These are phyloP conservation scores for Pisolithus thermaeus DNA, from an alignment of 1,284 basidiomycete species.

Conservation along the genomic window DNA sequence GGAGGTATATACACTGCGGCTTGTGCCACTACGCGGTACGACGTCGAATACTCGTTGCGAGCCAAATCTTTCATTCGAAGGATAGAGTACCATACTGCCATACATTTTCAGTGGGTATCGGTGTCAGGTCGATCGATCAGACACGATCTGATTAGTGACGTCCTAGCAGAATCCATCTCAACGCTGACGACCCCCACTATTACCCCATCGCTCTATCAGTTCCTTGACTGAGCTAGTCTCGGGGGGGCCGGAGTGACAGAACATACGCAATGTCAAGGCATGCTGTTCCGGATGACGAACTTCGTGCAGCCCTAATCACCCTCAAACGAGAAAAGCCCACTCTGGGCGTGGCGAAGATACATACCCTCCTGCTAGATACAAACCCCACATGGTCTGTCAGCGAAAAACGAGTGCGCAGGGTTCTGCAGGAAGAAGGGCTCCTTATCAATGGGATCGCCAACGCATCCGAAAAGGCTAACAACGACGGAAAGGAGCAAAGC, in stretches of 20 bases:
- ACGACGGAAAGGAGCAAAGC: conserved; percentile 17
- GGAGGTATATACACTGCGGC: too few species aligned
- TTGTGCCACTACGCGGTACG: too few species aligned
- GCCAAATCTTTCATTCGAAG: too few species aligned
- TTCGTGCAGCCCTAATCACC: conserved; percentile 34
- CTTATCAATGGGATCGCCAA: conserved; percentile 22
- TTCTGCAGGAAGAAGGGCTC: conserved; percentile 57
- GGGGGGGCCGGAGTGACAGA: background rate
- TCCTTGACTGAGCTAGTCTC: background rate
- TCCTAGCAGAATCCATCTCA: too few species aligned
- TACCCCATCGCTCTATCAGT: background rate
- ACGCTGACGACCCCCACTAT: background rate
- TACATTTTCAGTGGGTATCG: too few species aligned
- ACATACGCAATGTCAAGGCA: background rate
- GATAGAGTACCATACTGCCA: too few species aligned
- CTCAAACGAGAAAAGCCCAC: conserved; percentile 51
- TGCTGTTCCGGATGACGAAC: conserved; percentile 37
- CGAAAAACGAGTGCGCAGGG: conserved; percentile 74
- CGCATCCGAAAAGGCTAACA: conserved; percentile 2
- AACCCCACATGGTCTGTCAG: conserved; percentile 71
- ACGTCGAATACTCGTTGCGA: too few species aligned
- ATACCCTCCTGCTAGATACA: conserved; percentile 51
- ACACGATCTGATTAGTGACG: too few species aligned
- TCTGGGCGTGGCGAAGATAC: conserved; percentile 68
- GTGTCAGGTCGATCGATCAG: too few species aligned